Conservation (phyloP, 2,329 filamentous ascomycete genomes). For the Fusarium sp. region DNA sequence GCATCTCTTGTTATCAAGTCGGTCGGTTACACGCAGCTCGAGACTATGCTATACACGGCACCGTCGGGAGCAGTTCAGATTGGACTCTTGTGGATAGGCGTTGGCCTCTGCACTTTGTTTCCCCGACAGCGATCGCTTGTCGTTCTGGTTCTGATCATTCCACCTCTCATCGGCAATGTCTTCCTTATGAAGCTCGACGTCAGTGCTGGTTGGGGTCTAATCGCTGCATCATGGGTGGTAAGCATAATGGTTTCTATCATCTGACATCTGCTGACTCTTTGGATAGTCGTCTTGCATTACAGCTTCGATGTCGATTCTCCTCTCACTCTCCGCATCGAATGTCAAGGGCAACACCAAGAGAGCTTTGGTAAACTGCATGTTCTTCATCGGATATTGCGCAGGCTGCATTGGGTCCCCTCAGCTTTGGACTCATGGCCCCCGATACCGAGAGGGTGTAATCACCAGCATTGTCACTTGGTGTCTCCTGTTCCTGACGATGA, state of each 20-base stretch:
- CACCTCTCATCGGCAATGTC: not conserved
- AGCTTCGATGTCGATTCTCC: not conserved
- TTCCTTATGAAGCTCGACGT: not conserved
- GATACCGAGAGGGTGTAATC: not conserved
- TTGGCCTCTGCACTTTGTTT: not conserved
- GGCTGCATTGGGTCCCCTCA: not conserved
- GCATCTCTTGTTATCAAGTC: not conserved
- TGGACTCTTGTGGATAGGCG: not conserved
- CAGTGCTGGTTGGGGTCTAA: not conserved
- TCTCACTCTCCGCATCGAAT: not conserved
- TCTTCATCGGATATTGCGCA: not conserved
- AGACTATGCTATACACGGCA: not conserved
- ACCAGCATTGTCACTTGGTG: not conserved
- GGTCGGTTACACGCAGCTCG: not conserved
- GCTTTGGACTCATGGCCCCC: not conserved
- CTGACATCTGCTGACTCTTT: not conserved
- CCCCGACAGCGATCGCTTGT: not conserved
- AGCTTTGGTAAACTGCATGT: not conserved
- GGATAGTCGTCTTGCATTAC: not conserved
- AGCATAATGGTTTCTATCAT: not conserved
- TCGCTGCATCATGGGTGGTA: not conserved
- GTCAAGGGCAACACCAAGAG: constrained; percentile 2
- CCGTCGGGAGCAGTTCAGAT: not conserved
- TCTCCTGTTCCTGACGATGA: not conserved
- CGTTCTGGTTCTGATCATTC: not conserved